phyloP scores from a whole-genome alignment of 192 early-diverging fungal genomes.

The Umbelopsis isabellina region DNA sequence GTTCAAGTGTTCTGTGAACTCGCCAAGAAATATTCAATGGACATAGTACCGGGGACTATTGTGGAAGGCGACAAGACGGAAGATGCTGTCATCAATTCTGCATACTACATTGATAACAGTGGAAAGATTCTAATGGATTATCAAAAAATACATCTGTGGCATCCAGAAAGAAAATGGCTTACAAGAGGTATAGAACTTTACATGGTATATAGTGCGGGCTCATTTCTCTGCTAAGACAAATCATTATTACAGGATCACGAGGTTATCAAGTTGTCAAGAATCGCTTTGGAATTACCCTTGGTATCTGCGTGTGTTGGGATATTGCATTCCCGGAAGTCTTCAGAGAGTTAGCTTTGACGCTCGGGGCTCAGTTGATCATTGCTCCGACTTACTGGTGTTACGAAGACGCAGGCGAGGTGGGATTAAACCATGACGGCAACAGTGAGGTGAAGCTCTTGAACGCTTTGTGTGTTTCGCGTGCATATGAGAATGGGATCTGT shows the following conservation, averaged over 20 bases:
- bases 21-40: conserved; percentile 32
- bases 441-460: conserved; percentile 32
- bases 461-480: conserved; percentile 21
- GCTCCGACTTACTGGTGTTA: conserved; percentile 31
- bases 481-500: conserved; percentile 36
- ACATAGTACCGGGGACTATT: conserved; percentile 42
- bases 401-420: conserved; percentile 21
- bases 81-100: conserved; percentile 22
- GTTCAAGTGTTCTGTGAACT: conserved; percentile 13
- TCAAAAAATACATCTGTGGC: conserved; percentile 34
- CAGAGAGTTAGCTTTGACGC: conserved; percentile 25
- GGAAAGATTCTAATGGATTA: conserved; percentile 32
- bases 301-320: conserved; percentile 40
- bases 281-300: conserved; percentile 31
- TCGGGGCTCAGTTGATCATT: conserved; percentile 29
- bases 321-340: conserved; percentile 33
- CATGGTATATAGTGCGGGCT: not conserved
- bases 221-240: not conserved
- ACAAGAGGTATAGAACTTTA: not conserved
- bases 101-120: conserved; percentile 38
- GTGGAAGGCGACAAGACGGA: conserved; percentile 24
- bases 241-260: not conserved
- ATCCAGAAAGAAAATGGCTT: conserved; percentile 28
- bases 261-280: conserved; percentile 25
- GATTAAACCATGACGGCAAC: conserved; percentile 3